Percentiles rank a stretch among this genome's conserved stretches.
Conservation (phyloP, 2,329 filamentous ascomycete genomes). For the Colletotrichum tropicale region DNA sequence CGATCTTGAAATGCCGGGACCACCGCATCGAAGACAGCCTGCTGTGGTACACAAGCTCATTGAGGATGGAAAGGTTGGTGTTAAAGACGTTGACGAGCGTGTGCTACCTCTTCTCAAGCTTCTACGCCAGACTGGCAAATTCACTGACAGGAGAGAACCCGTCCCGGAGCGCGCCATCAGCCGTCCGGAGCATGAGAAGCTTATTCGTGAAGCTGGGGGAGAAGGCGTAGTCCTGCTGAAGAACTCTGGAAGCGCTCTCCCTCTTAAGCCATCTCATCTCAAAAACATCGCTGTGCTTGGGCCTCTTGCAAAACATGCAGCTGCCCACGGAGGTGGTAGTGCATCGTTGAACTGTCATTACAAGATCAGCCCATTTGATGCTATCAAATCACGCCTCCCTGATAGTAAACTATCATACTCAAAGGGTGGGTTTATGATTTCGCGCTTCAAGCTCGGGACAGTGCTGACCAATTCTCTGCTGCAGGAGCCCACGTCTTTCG, state of each 20-base stretch:
- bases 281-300: constrained; percentile 40
- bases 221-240: constrained; percentile 77
- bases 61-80: background rate
- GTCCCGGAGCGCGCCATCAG: constrained; percentile 31
- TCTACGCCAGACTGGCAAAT: background rate
- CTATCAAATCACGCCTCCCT: background rate
- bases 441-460: accelerated
- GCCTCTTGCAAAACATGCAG: constrained; percentile 47
- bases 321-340: constrained; percentile 66
- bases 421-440: accelerated
- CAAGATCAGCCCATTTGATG: background rate
- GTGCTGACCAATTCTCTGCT: background rate
- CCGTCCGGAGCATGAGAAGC: constrained; percentile 1
- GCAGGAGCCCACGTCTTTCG: background rate
- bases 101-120: background rate
- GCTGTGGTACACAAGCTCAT: background rate
- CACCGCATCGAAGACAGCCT: background rate
- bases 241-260: constrained; percentile 68
- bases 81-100: background rate
- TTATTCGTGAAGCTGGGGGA: constrained; percentile 45
- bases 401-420: background rate
- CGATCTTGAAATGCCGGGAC: constrained; percentile 60
- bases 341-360: constrained; percentile 48
- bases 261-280: constrained; percentile 45
- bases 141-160: background rate